Base-by-base conservation (phyloP, 805 yeast genomes). In the Hanseniaspora clermontiae region DNA sequence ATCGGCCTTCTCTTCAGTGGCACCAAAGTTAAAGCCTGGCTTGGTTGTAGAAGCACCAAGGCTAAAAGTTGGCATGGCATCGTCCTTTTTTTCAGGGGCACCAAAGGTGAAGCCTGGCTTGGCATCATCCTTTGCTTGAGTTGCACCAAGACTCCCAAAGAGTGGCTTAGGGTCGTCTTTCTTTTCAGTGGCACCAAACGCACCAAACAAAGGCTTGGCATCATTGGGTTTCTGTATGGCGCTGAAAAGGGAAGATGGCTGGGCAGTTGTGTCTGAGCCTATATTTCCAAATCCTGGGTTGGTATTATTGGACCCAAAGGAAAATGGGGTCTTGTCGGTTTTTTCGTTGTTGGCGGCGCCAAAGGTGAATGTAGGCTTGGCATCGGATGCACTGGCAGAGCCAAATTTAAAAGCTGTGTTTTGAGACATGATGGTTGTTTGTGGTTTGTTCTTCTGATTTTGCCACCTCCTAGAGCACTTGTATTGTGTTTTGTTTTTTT, bases 281-380 rank as follows among this genome's bases (percentile, higher is more conserved):
- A 43, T 55, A 29, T 57, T 58, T 10, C 61, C 47, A 20, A 61
- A 57, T 14, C 43, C 17, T 39, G 58, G 32, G 49, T 8, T n/a
- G 5, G 43, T 11, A 15, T 40, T 40, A 11, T 19, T 40, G 24
- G 43, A 17, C 4, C 63, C 64, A 45, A 59, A 60, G 10, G 61
- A 39, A 46, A 62, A 59, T 1, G 63, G 51, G n/a, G 65, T 61
- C 24, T 60, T 58, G 9, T 60, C 14, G 32, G 9, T 24, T 54
- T 37, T 43, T 24, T 55, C 59, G 29, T 65, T 65, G 11, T 20
- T 42, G 32, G 31, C 2, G 32, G 19, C 17, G 24, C 45, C 45
- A 24, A 42, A 42, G 17, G 4, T 42, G 17, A 42, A 42, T 24
- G 45, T 31, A 24, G 45, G 27, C n/a, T 42, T 24, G n/a, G 31